Percentiles rank a stretch among this genome's conserved stretches.
These are phyloP conservation scores for Myxozyma geophila DNA, from an alignment of 805 yeast genomes.

Conservation along the genomic window DNA sequence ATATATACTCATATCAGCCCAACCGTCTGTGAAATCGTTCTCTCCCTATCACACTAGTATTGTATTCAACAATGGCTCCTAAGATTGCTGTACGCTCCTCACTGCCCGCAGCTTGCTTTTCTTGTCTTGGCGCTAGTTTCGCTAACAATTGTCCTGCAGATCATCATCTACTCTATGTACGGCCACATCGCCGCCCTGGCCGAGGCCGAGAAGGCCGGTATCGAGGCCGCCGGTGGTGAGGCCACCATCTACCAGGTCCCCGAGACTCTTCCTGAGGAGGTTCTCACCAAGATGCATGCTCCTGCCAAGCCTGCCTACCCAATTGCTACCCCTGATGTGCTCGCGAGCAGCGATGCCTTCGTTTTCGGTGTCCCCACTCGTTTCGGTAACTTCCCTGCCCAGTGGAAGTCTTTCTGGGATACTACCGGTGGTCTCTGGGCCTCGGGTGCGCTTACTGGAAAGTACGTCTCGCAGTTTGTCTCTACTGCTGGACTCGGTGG, in stretches of 20 bases:
- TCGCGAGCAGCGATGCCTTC: conserved; percentile 74
- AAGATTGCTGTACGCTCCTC: conserved; percentile 36
- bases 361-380: conserved; percentile 87
- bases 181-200: conserved; percentile 77
- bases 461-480: conserved; percentile 73
- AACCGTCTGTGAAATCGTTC: not conserved
- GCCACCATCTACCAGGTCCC: conserved; percentile 77
- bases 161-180: conserved; percentile 73
- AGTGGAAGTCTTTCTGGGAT: conserved; percentile 77
- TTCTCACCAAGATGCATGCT: conserved; percentile 60
- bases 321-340: conserved; percentile 61
- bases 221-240: conserved; percentile 66
- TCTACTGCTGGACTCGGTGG: conserved; percentile 80
- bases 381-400: conserved; percentile 80
- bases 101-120: not conserved
- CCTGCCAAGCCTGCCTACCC: conserved; percentile 68
- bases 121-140: not conserved
- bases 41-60: not conserved
- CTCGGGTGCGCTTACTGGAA: conserved; percentile 69
- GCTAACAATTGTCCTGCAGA: conserved; percentile 30
- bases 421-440: conserved; percentile 83
- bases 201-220: conserved; percentile 66
- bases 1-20: not conserved
- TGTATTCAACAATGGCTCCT: conserved; percentile 28
- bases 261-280: conserved; percentile 70